A percentile compares a stretch with the other conserved stretches of the same genome.
phyloP scores from a whole-genome alignment of 371 early-diverging fungal species.

The Enteropsectra breve region DNA sequence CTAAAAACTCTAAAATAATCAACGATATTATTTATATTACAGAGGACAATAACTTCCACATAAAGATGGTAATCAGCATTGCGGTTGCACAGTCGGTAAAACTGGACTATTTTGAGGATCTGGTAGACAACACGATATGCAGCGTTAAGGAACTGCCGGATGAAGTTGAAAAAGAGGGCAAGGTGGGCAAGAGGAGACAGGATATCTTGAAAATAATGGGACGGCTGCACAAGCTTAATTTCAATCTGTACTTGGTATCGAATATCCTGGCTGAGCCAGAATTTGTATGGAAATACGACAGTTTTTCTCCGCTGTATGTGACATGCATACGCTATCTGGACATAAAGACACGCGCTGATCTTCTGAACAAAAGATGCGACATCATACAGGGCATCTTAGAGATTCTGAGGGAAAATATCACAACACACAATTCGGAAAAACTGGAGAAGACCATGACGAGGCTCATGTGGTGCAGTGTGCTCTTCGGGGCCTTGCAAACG shows the following conservation, averaged over 20 bases:
- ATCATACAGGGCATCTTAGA: constrained; percentile 59
- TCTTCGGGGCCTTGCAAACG: not conserved
- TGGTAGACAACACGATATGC: constrained; percentile 57
- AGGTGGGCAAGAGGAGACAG: constrained; percentile 53
- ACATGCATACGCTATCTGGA: constrained; percentile 60
- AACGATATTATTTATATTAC: constrained; percentile 60
- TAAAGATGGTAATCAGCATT: constrained; percentile 60
- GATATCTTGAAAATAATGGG: constrained; percentile 58
- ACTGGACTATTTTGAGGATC: constrained; percentile 60
- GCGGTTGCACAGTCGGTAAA: constrained; percentile 62
- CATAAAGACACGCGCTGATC: constrained; percentile 56
- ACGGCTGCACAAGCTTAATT: constrained; percentile 52
- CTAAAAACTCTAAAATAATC: constrained; percentile 53
- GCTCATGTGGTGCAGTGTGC: constrained; percentile 12
- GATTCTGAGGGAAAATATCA: constrained; percentile 56
- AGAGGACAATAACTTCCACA: constrained; percentile 55
- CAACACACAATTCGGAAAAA: constrained; percentile 55
- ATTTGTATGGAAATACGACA: constrained; percentile 59
- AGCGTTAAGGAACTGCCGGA: constrained; percentile 58
- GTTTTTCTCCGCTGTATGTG: constrained; percentile 58
- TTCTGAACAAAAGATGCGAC: constrained; percentile 60
- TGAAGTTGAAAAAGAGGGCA: constrained; percentile 58
- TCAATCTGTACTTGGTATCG: constrained; percentile 59
- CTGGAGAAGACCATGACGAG: constrained; percentile 57
- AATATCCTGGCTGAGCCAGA: constrained; percentile 61